Base-by-base conservation (phyloP, 2,329 filamentous ascomycete species). In the Hypoxylon sp. region DNA sequence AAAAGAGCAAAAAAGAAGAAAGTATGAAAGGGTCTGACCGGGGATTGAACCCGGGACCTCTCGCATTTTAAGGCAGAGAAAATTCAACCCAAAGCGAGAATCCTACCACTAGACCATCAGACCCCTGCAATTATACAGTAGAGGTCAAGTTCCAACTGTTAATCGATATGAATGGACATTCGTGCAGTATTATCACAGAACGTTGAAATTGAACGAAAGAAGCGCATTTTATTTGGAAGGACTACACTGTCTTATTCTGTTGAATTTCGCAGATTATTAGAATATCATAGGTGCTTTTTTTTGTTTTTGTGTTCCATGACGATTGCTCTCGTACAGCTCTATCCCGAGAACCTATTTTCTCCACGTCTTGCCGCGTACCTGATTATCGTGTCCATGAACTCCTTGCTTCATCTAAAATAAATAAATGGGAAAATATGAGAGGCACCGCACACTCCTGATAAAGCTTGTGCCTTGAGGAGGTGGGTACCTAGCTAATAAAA, bases 21-120 rank as follows among this genome's bases (percentile, higher is more conserved):
- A 22, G 3, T 3, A 22, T 3, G 19, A 22, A 44, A 19, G 76
- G 76, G 75, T 74, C 73, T 77, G 73, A 70, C 79, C 79, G 79
- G 79, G 79, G 78, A 80, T 81, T 77, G 79, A 81, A 81, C 79
- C 79, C 78, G 79, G 79, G 79, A 80, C 79, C 79, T 80, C 79
- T 80, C 78, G 79, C 79, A 81, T 63, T 19, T 37, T 19, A 11
- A 22, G 39, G n/a, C 39, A 22, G 39, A 44, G 8, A 22, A 4
- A 4, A 9, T 14, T 17, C 35, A 39, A 44, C 39, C 39, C 39
- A 44, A 44, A 44, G 39, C 39, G 39, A 44, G 39, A 44, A 44
- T 44, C 39, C 39, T 44, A 44, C 39, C 39, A 44, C 39, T 44
- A 44, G 39, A 44, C 39, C 39, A 44, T 44, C 39, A 44, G 39